Evolutionary conservation across 2,329 filamentous ascomycete species (phyloP), one percentile per base, ranked within the genome.

Genomic region (Aspergillus sojae): DNA sequence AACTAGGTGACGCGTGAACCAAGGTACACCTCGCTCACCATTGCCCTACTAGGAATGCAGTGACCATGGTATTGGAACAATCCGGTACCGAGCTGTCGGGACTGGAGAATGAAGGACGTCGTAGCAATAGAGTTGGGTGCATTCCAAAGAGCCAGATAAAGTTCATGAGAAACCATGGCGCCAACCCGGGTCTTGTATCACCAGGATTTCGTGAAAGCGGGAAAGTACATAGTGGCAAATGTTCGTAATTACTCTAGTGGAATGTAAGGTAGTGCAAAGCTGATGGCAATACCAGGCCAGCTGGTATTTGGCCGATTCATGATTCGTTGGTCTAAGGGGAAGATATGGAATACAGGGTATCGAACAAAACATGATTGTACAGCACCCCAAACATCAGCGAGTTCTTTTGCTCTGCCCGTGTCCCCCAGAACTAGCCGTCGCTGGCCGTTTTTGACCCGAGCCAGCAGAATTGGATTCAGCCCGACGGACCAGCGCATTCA

Each of bases 371-470:
- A 26, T 21, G 32, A 54, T 26, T 55, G 11, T 23, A 30, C 16
- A 55, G 7, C 36, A 21, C 52, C n/a, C 30, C 16, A 55, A 59
- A 39, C 56, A 58, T 73, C 67, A 78, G 52, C 75, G 73, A 36
- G 68, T 73, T 56, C 76, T 72, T 61, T 79, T 79, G 36, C 71
- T 70, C 56, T 67, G 71, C 7, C 70, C 71, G 12, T 69, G 70
- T 9, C 67, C 69, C 14, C 58, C 66, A 21, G 64, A 63, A 11
- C 66, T 63, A 21, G 68, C 73, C 9, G 65, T 68, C 6, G 76
- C 72, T 4, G 73, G 72, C 21, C 77, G 72, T 67, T 79, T 79
- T 53, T 77, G 74, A 10, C 72, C 72, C 16, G 69, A 67, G 32
- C 62, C 61, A 36, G 67, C 58, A 41, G 62, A 63, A 34, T 60